Base-by-base conservation (phyloP, 208 protist genomes). In the Leishmania aethiopica region DNA sequence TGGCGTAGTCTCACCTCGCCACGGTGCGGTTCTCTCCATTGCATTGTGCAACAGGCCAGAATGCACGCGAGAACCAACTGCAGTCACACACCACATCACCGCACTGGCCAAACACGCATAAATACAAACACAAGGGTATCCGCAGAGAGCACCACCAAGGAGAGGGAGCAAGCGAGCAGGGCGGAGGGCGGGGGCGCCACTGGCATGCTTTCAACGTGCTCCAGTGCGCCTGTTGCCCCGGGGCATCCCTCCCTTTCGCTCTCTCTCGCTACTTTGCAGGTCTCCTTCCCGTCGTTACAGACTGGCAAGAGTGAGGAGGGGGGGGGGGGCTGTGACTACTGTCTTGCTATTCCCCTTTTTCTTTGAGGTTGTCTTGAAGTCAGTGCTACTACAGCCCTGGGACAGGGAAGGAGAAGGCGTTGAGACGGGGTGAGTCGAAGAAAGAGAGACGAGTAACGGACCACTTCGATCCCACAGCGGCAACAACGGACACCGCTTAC, bases 361-460 rank as follows among this genome's bases (percentile, higher is more conserved):
- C n/a, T 40, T 10, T 40, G 62, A 42, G 3, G 15, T 55, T 76
- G 28, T n/a, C 22, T 62, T 60, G 42, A 62, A 10, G 28, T 76
- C 72, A 60, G 49, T 76, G 35, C 72, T 76, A 76, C 49, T 76
- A 76, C 72, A 76, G 22, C 15, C 32, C 51, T 60, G n/a, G 47
- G 47, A 15, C 25, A 75, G 66, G 62, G 17, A 35, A 40, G 32
- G 8, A 42, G 42, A 73, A 53, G 69, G 42, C 42, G 28, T 22
- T 73, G 69, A 73, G 69, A 51, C 25, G 22, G 45, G 42, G 69
- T 53, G 42, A n/a, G 25, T 22, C 42, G 42, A 42, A 13, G 45
- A 51, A 53, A 10, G 37, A 71, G 66, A 42, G 22, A 73, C 35
- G 69, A 35, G 42, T 11, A 51, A 13, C 42, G 69, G 22, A 19